phyloP scores from a whole-genome alignment of 164 flowering plant genomes.

The Tinospora cordifolia region DNA sequence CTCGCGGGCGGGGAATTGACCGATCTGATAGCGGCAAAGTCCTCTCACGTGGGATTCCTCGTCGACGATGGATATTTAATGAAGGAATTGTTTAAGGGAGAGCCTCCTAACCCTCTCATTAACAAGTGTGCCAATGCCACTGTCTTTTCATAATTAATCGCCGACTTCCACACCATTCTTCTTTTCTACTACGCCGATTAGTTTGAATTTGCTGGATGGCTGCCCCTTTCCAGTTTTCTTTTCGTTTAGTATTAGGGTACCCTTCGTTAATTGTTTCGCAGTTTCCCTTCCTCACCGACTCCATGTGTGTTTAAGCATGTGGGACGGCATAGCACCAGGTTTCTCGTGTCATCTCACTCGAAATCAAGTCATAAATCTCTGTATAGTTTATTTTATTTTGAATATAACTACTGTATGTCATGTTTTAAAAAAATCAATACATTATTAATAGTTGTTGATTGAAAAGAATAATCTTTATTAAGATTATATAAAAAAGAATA shows the following conservation, averaged over 20 bases:
- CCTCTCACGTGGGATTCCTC: constrained; percentile 2
- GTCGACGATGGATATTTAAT: neutral
- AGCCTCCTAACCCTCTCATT: neutral
- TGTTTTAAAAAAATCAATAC: too few relatives aligned
- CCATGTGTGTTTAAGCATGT: too few relatives aligned
- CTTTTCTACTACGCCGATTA: constrained; percentile 1
- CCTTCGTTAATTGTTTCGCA: neutral
- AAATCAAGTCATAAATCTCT: too few relatives aligned
- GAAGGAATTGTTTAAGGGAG: neutral
- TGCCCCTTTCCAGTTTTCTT: neutral
- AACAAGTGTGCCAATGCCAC: constrained; percentile 13
- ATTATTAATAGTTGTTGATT: too few relatives aligned
- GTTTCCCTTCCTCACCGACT: neutral
- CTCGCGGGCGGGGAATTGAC: neutral
- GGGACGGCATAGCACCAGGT: too few relatives aligned
- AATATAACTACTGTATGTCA: too few relatives aligned
- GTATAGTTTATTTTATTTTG: too few relatives aligned
- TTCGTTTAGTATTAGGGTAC: neutral
- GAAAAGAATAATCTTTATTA: too few relatives aligned
- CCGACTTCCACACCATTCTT: constrained; percentile 10
- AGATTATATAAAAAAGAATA: too few relatives aligned
- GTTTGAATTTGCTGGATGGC: neutral
- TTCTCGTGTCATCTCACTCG: too few relatives aligned
- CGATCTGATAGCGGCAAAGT: neutral
- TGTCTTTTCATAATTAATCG: constrained; percentile 8